These are phyloP conservation scores for Paratinospora sagittata DNA, from an alignment of 164 flowering plant genomes.

Conservation along the genomic window DNA sequence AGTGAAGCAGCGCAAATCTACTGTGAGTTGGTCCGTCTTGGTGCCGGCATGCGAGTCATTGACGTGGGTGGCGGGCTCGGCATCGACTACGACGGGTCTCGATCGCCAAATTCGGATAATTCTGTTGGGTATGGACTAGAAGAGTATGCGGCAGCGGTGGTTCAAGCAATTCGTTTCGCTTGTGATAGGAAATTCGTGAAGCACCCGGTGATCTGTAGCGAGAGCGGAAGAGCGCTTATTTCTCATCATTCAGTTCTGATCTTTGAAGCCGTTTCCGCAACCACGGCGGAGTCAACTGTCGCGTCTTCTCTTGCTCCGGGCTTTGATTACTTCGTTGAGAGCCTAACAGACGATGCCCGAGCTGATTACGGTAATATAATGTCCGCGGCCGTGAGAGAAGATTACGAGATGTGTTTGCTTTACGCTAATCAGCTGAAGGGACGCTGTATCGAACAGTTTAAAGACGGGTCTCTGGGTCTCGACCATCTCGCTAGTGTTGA, in stretches of 20 bases:
- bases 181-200: constrained; percentile 68
- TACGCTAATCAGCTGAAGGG: constrained; percentile 75
- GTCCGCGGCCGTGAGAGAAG: constrained; percentile 52
- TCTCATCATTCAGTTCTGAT: constrained; percentile 89
- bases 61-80: constrained; percentile 98
- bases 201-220: constrained; percentile 88
- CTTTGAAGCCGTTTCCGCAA: constrained; percentile 76
- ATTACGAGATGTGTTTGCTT: constrained; percentile 47
- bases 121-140: constrained; percentile 75
- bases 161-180: constrained; percentile 46
- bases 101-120: constrained; percentile 64
- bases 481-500: constrained; percentile 88
- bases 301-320: constrained; percentile 21
- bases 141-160: constrained; percentile 84
- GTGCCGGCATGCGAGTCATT: constrained; percentile 75
- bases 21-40: constrained; percentile 84
- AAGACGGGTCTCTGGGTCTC: constrained; percentile 68
- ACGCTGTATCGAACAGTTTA: constrained; percentile 79
- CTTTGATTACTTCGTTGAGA: constrained; percentile 35
- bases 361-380: constrained; percentile 49
- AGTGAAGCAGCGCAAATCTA: constrained; percentile 89
- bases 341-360: constrained; percentile 51
- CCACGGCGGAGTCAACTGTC: constrained; percentile 16
- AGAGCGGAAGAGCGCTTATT: constrained; percentile 93
- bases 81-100: constrained; percentile 89